Base-by-base conservation (phyloP, 2,329 filamentous ascomycete genomes). In the Coleophoma eucalyptorum region DNA sequence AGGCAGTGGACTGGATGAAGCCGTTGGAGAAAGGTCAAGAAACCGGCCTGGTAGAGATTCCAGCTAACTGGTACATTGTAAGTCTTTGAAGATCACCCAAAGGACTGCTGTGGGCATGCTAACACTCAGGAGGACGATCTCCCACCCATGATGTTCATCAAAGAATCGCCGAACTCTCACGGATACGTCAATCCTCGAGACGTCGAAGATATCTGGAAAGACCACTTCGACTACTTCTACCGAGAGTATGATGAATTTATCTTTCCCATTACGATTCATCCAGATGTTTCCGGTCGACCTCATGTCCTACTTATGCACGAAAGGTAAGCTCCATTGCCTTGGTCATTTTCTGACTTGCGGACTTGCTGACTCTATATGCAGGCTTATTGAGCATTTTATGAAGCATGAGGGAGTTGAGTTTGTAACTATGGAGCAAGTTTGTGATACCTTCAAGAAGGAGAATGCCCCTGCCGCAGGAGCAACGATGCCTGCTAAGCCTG, bases 181-280 rank as follows among this genome's bases (percentile, higher is more conserved):
- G 84, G 84, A 12, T 62, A 69, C 69, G 72, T 76, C 3, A 72
- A 74, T 53, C 70, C 76, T 1, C 68, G 77, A 15, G 80, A 84
- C 53, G 76, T 86, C 1, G 81, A 87, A 59, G 80, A 83, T 26
- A 75, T 86, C 32, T 58, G 56, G 53, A 49, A 54, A 43, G 80
- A 86, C 53, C 81, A 86, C 55, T 87, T 87, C 52, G 78, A 85
- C 59, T 90, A 89, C 67, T 89, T 87, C 61, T 90, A 90, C 65
- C 74, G 86, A 31, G 85, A 90, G 65, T 86, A 89, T 55, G 86
- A 90, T 58, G 84, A 88, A 58, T 90, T 90, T 55, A 79, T 89
- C 48, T 90, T 90, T 58, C 86, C 87, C 0, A 86, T 90, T 66
- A 90, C 86, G 0, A 85, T 90, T 34, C 87, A 90, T 65, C 87